phyloP scores from a whole-genome alignment of 129 eudicot species.

The Chrysanthemum seticuspe region DNA sequence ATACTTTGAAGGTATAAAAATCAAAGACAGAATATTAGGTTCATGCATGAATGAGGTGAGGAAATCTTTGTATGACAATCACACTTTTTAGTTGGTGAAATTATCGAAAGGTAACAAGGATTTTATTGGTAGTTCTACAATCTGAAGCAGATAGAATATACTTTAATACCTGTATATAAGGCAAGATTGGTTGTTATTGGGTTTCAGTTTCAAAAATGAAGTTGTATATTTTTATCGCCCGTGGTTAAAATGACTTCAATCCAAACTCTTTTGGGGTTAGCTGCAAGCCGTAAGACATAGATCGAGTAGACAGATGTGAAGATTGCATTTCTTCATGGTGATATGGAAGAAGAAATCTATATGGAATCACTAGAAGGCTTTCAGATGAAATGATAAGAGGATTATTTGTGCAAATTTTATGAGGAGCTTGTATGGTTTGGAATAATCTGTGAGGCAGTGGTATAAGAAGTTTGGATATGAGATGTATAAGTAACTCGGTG shows the following conservation, averaged over 20 bases:
- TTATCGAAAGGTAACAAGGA: background rate
- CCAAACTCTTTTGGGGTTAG: background rate
- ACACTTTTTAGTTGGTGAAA: constrained; percentile 12
- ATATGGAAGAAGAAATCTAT: background rate
- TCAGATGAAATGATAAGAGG: background rate
- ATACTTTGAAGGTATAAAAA: background rate
- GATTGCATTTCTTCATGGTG: constrained; percentile 8
- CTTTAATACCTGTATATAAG: background rate
- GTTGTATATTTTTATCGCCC: background rate
- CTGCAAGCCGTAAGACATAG: background rate
- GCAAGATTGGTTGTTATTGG: background rate
- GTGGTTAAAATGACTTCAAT: constrained; percentile 3
- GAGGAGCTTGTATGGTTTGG: constrained; percentile 5
- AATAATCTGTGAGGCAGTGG: background rate
- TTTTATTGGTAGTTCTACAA: constrained; percentile 4
- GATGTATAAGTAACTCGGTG: background rate
- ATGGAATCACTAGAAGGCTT: background rate
- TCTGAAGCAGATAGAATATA: background rate
- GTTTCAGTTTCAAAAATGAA: background rate
- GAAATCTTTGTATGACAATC: constrained; percentile 7
- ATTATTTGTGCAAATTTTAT: constrained; percentile 3
- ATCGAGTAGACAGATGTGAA: background rate
- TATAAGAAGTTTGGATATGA: background rate
- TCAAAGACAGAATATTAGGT: background rate
- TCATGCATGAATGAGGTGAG: background rate